Conservation (phyloP, 2,329 filamentous ascomycete genomes). For the Xylaria hypoxylon region DNA sequence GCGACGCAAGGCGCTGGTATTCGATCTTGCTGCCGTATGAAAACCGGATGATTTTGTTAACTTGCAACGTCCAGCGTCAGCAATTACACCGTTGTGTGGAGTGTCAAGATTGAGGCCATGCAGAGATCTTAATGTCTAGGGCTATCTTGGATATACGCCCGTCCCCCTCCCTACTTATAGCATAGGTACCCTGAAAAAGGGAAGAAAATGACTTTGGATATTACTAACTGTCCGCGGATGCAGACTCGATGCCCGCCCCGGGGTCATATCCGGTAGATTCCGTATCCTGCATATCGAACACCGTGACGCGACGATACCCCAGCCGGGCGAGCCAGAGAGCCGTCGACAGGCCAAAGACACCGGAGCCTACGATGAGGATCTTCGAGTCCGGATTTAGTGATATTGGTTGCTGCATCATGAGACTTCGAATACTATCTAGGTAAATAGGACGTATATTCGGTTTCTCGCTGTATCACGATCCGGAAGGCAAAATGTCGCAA, state of each 20-base stretch:
- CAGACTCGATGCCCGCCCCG: slow-evolving; percentile 52
- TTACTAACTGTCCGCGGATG: slow-evolving; percentile 49
- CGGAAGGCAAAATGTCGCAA: background rate
- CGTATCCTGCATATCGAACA: slow-evolving; percentile 62
- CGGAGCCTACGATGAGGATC: slow-evolving; percentile 57
- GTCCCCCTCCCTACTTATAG: no score
- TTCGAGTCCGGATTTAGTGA: slow-evolving; percentile 33
- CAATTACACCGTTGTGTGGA: background rate
- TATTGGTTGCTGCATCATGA: background rate
- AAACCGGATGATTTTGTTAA: slow-evolving; percentile 59
- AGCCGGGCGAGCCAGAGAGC: slow-evolving; percentile 57
- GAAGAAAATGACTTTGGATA: background rate
- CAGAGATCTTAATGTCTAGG: background rate
- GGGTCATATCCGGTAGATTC: slow-evolving; percentile 56
- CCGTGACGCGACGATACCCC: slow-evolving; percentile 60
- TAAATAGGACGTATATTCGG: background rate
- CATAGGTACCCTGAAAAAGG: background rate
- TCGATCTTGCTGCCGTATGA: slow-evolving; percentile 57
- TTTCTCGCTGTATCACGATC: background rate
- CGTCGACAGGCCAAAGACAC: slow-evolving; percentile 57
- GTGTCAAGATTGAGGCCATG: background rate
- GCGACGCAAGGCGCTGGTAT: slow-evolving; percentile 59
- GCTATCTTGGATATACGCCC: background rate
- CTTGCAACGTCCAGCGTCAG: slow-evolving; percentile 16
- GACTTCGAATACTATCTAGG: background rate